Base-by-base conservation (phyloP, 1,284 basidiomycete genomes). In the Tremellales sp. region DNA sequence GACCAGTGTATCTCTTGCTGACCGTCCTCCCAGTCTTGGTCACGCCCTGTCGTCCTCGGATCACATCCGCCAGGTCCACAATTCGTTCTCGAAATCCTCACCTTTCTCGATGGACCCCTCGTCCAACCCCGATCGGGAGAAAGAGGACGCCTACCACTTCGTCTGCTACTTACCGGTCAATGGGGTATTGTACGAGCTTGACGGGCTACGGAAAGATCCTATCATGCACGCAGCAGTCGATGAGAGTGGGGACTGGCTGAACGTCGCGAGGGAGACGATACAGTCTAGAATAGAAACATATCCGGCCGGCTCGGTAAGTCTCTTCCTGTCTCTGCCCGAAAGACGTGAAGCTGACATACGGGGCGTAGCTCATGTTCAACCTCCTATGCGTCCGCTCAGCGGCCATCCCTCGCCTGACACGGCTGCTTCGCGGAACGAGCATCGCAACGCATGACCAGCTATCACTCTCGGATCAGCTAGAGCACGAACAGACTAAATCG, bases 141-240 rank as follows among this genome's bases (percentile, higher is more conserved):
- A 83, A 53, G 89, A 91, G 65, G 91, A 94, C 61, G 89, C 89
- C 11, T 97, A 92, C 73, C 91, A 96, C 65, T 94, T 94, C 64
- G 84, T 94, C 40, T 84, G 91, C 4, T 97, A 94, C 71, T 74
- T 92, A 42, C 92, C 92, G 3, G 77, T 84, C 41, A 80, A 84
- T 68, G 91, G 87, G 12, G 79, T 81, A 26, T 75, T 97, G 43
- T 94, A 91, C 72, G 92, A 97, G 74, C 79, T 97, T 27, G 92
- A 96, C 68, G 91, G 91, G 3, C 75, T 97, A 56, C 88, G 89
- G 65, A 74, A 78, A 43, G 75, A 79, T 54, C 85, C 91, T 4
- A 80, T 94, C n/a, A 81, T 79, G 52, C 92, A 97, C 70, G 87
- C 87, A 3, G 55, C 61, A 6, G 67, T 78, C 29, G 77, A 81